Evolutionary conservation across 2,329 filamentous ascomycete genomes (phyloP), one percentile per base, ranked within the genome.

Genomic region (Colletotrichum shisoi): DNA sequence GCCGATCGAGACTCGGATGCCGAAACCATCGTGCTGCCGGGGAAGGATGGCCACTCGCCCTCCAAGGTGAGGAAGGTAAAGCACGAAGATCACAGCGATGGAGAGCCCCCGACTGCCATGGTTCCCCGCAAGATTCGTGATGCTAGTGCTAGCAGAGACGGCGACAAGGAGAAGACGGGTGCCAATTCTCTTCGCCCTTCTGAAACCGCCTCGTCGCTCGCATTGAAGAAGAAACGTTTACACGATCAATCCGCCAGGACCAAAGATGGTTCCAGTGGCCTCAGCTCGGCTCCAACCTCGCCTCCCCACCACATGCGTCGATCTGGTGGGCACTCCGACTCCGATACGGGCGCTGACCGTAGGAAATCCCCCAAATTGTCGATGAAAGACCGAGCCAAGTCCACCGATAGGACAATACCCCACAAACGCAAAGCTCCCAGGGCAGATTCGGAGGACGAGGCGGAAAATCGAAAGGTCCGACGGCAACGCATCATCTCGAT

Each of bases 21-120:
- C 56, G 89, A 91, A 78, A 91, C 89, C 15, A 89, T 91, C 69
- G 88, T 91, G 42, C 76, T 91, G 40, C 84, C 87, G 12, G 87
- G 86, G 34, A 90, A 89, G 73, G 85, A 89, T 74, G 86, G 86
- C 45, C 80, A 87, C 72, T 89, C 87, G 27, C 87, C 87, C 0
- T 85, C 86, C 67, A 89, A 89, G 76, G 81, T 81, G 66, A 84
- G 86, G 67, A 89, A 89, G 77, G 80, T 86, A 53, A 89, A 89
- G 74, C 86, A 89, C 70, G 88, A 90, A 74, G 86, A 89, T 73
- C 84, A 81, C 72, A 86, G 83, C 71, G 87, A 88, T 64, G 82
- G 83, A 63, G 86, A 87, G 68, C 81, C 78, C 59, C 79, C 79
- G 11, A 75, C 73, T 17, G 73, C 76, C 56, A 42, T 45, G 31